phyloP scores from a whole-genome alignment of 73 alveolate species.

The Tetrahymena elliotti region DNA sequence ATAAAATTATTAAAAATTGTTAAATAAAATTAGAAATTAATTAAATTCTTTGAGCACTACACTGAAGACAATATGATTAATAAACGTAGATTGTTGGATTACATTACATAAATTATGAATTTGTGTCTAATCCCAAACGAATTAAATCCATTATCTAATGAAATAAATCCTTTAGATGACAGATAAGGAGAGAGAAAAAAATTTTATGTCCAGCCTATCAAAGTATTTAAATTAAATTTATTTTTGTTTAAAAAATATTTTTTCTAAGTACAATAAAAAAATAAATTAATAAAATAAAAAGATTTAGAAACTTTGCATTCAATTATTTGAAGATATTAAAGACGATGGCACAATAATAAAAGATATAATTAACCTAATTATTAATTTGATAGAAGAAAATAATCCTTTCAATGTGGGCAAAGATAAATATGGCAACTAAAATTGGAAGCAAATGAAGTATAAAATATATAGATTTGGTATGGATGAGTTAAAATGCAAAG shows the following conservation, averaged over 20 bases:
- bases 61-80: constrained; percentile 7
- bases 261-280: not conserved
- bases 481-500: not conserved
- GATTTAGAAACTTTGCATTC: not conserved
- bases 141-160: not conserved
- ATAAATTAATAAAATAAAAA: not conserved
- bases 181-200: not conserved
- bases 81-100: not conserved
- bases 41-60: constrained; percentile 6
- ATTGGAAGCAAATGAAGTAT: not conserved
- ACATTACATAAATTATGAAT: not conserved
- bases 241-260: not conserved
- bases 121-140: not conserved
- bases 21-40: not conserved
- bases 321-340: not conserved
- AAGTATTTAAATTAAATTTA: not conserved
- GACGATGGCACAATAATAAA: not conserved
- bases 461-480: not conserved
- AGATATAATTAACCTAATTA: not conserved
- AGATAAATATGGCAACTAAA: not conserved
- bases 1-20: not conserved
- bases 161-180: not conserved
- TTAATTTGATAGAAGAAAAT: not conserved
- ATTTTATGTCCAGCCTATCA: constrained; percentile 3
- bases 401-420: not conserved